A percentile compares a stretch with the other conserved stretches of the same genome.
These are phyloP conservation scores for Castanopsis chinensis DNA, from an alignment of 306 rosid species.

Conservation along the genomic window DNA sequence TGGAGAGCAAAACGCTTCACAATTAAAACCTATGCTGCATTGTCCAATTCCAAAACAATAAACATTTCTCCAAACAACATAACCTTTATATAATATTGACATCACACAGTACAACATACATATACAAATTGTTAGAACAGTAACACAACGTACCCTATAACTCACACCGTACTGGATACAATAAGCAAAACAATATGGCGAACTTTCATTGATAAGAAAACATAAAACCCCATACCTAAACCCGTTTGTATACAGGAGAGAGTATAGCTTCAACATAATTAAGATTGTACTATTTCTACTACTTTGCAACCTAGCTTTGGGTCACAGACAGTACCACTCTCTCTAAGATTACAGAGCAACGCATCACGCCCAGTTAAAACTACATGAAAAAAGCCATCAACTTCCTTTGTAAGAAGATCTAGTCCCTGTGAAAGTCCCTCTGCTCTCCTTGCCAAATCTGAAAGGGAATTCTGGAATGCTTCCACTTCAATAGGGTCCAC, in stretches of 20 bases:
- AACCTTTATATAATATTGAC: constrained; percentile 28
- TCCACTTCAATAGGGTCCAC: constrained; percentile 26
- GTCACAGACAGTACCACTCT: constrained; percentile 36
- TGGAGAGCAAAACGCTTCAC: not conserved
- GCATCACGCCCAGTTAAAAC: constrained; percentile 69
- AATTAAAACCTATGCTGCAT: not conserved
- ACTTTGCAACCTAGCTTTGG: constrained; percentile 21
- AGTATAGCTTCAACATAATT: constrained; percentile 19
- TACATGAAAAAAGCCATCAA: constrained; percentile 59
- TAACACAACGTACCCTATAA: constrained; percentile 13
- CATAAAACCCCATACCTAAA: constrained; percentile 34
- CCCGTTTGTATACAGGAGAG: constrained; percentile 22
- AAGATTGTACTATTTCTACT: constrained; percentile 25
- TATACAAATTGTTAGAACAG: constrained; percentile 25
- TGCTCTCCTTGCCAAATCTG: constrained; percentile 37
- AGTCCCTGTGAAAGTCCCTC: constrained; percentile 64
- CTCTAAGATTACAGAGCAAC: constrained; percentile 56
- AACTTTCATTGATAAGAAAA: constrained; percentile 34
- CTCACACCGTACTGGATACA: constrained; percentile 37
- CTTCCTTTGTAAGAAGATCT: constrained; percentile 68
- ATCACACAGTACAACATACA: constrained; percentile 32
- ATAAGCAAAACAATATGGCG: constrained; percentile 36
- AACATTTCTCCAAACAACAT: not conserved
- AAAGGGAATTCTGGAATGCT: constrained; percentile 28
- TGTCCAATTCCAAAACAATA: not conserved